phyloP scores from a whole-genome alignment of 352 stramenopile genomes.

The Globisporangium parvum region DNA sequence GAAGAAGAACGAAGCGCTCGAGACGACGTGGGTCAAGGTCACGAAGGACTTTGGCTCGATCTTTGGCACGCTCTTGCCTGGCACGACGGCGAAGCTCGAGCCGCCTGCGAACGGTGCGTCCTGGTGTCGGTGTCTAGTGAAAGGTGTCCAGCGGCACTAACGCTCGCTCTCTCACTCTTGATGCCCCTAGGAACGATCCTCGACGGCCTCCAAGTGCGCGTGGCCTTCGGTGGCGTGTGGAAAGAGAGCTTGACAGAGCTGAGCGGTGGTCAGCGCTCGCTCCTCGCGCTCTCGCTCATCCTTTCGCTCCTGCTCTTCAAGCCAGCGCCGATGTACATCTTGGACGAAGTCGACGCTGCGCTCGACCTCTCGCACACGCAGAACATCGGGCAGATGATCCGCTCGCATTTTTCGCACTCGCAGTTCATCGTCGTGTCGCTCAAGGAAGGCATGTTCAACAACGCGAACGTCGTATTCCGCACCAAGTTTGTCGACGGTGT shows the following conservation, averaged over 20 bases:
- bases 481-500: slow-evolving; percentile 99
- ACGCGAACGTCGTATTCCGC: slow-evolving; percentile 99
- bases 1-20: slow-evolving; percentile 97
- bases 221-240: slow-evolving; percentile 98
- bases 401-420: slow-evolving; percentile 98
- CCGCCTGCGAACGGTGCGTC: slow-evolving; percentile 84
- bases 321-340: slow-evolving; percentile 99
- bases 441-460: slow-evolving; percentile 99
- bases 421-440: slow-evolving; percentile 99
- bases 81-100: slow-evolving; percentile 97
- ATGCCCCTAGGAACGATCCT: slow-evolving; percentile 63
- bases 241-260: slow-evolving; percentile 99
- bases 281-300: slow-evolving; percentile 99
- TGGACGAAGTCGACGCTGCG: slow-evolving; percentile 99
- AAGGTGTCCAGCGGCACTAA: too few species aligned
- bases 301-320: slow-evolving; percentile 98
- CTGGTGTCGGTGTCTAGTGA: not conserved
- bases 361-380: slow-evolving; percentile 99
- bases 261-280: slow-evolving; percentile 97
- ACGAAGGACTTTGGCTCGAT: slow-evolving; percentile 99
- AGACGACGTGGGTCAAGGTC: slow-evolving; percentile 98
- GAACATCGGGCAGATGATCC: slow-evolving; percentile 99
- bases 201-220: slow-evolving; percentile 96
- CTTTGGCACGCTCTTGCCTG: slow-evolving; percentile 97
- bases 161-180: slow-evolving; percentile 6